These are phyloP conservation scores for Geranium brycei DNA, from an alignment of 345 rosid species.

Conservation along the genomic window DNA sequence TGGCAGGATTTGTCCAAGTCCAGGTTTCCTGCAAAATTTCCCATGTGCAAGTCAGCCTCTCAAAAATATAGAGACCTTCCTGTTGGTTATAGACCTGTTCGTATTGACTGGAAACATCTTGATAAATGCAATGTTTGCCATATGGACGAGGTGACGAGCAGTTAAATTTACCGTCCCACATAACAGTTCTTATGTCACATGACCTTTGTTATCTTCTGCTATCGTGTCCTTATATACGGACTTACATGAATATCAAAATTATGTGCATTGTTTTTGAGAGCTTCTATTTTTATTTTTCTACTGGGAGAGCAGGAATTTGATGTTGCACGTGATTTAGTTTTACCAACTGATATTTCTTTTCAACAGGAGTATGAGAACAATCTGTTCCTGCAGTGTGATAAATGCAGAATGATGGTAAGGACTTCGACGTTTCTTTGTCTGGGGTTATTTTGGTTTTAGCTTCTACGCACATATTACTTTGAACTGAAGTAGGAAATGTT, in stretches of 20 bases:
- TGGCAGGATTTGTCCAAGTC: constrained; percentile 61
- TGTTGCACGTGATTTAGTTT: not conserved
- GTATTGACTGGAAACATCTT: constrained; percentile 93
- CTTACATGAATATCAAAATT: not conserved
- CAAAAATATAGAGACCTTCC: constrained; percentile 51
- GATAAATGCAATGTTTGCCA: constrained; percentile 95
- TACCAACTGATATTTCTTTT: constrained; percentile 11
- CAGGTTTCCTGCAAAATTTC: constrained; percentile 30
- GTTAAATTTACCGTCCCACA: not conserved
- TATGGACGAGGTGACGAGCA: constrained; percentile 75
- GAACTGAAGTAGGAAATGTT: constrained; percentile 1
- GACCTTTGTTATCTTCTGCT: not conserved
- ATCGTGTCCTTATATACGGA: not conserved
- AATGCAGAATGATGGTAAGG: constrained; percentile 96
- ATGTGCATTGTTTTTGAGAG: not conserved
- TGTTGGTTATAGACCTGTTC: constrained; percentile 81
- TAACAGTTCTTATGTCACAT: no score
- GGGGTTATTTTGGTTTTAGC: not conserved
- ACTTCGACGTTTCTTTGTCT: constrained; percentile 5
- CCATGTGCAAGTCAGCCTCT: constrained; percentile 32
- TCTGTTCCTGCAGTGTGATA: constrained; percentile 92
- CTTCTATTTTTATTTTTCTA: not conserved
- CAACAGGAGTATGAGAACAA: constrained; percentile 86
- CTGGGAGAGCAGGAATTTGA: not conserved
- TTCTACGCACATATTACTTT: not conserved